Evolutionary conservation across 345 rosid genomes (phyloP), one percentile per base, ranked within the genome.

Genomic region (Gynandropsis gynandra): DNA sequence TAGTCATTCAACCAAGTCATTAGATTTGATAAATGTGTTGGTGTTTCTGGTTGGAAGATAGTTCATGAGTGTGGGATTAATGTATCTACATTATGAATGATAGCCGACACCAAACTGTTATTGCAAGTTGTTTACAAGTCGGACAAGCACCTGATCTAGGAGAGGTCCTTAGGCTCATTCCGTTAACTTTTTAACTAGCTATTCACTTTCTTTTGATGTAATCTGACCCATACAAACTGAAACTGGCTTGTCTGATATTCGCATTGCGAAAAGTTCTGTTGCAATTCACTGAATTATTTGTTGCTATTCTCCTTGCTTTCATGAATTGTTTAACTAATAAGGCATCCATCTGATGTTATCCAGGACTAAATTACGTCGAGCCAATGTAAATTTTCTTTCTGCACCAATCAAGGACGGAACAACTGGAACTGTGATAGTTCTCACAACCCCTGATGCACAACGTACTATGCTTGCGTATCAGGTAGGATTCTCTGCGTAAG

Each of bases 381-480:
- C 95, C 47, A 80, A 87, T 67, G 89, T 87, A 52, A 72, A 74
- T 66, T 90, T 87, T 72, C 84, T 85, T 48, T 90, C 98, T 54
- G 76, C 72, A 24, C 83, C 95, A 20, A 74, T 87, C 53, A 82
- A 74, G 68, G 98, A 84, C 62, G 96, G 95, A 54, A 87, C 98
- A 16, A 90, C 96, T 0, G 98, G 98, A 65, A 87, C 98, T 4
- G 98, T 90, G 67, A 90, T 90, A 45, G 95, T 90, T 71, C 85
- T 90, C 39, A 90, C 98, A 17, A 84, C 98, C 56, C 87, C 93
- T 41, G 96, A 87, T 73, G 98, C 98, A 35, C 96, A 90, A 47
- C 83, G 96, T 59, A 77, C 98, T 14, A 90, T 90, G 98, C 98
- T 90, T 73, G 81, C 96, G 0, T 87, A 90, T 70, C 95, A 74